Evolutionary conservation across 2,329 filamentous ascomycete species (phyloP).

Genomic region (Aspergillus caelatus): DNA sequence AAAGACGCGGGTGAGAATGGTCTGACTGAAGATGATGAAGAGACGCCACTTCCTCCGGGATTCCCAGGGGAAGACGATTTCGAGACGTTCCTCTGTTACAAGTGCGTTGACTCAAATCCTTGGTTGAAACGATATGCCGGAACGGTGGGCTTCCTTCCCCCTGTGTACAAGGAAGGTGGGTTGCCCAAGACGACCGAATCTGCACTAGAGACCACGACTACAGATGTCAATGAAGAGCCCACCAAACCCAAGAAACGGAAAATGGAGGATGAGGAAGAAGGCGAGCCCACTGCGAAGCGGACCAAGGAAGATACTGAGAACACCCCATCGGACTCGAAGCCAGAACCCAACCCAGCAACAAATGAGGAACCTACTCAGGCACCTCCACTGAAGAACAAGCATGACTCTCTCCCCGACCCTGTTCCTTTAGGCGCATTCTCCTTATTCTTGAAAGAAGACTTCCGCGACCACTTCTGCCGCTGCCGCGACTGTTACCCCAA

Average conservation of each 20-base stretch:
- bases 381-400: conserved; percentile 53
- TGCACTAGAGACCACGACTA: not conserved
- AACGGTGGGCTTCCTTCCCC: conserved; percentile 74
- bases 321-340: conserved; percentile 11
- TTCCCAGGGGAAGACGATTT: conserved; percentile 91
- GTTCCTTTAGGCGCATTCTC: conserved; percentile 67
- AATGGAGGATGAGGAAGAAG: conserved; percentile 52
- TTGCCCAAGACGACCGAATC: conserved; percentile 14
- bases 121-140: conserved; percentile 92
- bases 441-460: conserved; percentile 77
- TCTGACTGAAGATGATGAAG: conserved; percentile 45
- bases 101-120: conserved; percentile 82
- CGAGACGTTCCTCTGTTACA: conserved; percentile 89
- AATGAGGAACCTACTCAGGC: conserved; percentile 7
- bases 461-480: conserved; percentile 80
- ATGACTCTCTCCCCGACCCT: conserved; percentile 58
- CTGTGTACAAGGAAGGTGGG: conserved; percentile 60
- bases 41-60: conserved; percentile 73
- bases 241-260: conserved; percentile 66
- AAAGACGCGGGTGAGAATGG: conserved; percentile 30
- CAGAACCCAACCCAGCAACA: conserved; percentile 2
- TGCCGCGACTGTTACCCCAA: conserved; percentile 78
- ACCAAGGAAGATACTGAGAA: conserved; percentile 47
- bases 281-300: conserved; percentile 42
- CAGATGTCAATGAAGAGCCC: conserved; percentile 16